These are phyloP conservation scores for Phytophthora fragariaefolia DNA, from an alignment of 352 stramenopile genomes.

Conservation along the genomic window DNA sequence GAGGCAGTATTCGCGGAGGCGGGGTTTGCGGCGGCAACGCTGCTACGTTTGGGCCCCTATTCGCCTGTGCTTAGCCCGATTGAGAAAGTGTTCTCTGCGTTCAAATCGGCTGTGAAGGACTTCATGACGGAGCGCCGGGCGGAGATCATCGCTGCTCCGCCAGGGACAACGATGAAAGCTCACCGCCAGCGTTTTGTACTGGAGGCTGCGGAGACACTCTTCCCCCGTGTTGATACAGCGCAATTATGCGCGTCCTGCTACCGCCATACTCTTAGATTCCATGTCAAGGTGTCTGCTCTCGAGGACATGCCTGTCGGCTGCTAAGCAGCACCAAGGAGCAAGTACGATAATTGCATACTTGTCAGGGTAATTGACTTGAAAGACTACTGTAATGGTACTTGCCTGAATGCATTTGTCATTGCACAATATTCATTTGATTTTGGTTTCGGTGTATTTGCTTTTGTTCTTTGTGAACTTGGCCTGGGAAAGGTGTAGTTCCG, in stretches of 20 bases:
- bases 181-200: background rate
- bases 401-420: no score
- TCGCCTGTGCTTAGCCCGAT: background rate
- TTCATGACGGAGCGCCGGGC: background rate
- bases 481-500: no score
- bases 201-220: background rate
- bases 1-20: background rate
- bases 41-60: background rate
- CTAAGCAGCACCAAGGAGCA: no score
- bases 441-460: no score
- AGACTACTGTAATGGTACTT: no score
- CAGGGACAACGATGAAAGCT: background rate
- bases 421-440: no score
- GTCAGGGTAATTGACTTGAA: no score
- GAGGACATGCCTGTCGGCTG: no score
- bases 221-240: background rate
- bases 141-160: background rate
- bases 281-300: no score
- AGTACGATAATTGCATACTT: no score
- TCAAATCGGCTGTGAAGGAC: background rate
- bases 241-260: background rate
- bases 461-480: no score
- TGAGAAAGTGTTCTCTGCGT: slow-evolving; percentile 4
- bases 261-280: no score
- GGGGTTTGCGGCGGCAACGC: background rate